Percentiles rank a stretch among this genome's conserved stretches.
Conservation (phyloP, 495 filamentous ascomycete species). For the Pseudomonodictys pantanalensis region DNA sequence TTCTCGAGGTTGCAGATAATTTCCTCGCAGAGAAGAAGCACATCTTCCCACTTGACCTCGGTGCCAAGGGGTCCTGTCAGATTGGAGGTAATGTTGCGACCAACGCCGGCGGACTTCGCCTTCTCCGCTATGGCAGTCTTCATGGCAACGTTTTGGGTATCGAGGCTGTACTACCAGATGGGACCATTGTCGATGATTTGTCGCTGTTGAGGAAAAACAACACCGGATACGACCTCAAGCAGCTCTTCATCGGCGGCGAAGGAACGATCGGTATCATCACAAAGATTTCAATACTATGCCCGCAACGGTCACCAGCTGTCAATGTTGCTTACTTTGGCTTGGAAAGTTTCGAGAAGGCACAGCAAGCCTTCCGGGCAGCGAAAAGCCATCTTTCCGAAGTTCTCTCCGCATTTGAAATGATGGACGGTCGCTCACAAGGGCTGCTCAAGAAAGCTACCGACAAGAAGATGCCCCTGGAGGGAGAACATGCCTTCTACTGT, state of each 20-base stretch:
- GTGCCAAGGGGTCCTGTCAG: slow-evolving; percentile 95
- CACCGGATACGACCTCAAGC: slow-evolving; percentile 96
- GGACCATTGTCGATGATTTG: slow-evolving; percentile 85
- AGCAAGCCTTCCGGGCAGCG: slow-evolving; percentile 76
- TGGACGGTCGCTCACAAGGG: slow-evolving; percentile 79
- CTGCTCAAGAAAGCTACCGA: slow-evolving; percentile 71
- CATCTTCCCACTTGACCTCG: slow-evolving; percentile 92
- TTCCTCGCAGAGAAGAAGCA: slow-evolving; percentile 74
- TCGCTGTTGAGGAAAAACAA: slow-evolving; percentile 93
- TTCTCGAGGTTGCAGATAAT: slow-evolving; percentile 82
- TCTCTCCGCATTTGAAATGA: slow-evolving; percentile 94
- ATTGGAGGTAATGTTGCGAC: slow-evolving; percentile 98
- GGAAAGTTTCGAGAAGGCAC: slow-evolving; percentile 71
- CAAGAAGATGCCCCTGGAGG: slow-evolving; percentile 76
- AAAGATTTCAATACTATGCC: slow-evolving; percentile 81
- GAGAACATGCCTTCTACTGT: slow-evolving; percentile 88
- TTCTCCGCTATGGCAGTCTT: slow-evolving; percentile 88
- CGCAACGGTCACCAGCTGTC: slow-evolving; percentile 55
- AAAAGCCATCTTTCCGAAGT: slow-evolving; percentile 91
- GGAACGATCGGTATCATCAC: slow-evolving; percentile 95
- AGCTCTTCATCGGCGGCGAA: slow-evolving; percentile 92
- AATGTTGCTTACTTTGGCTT: slow-evolving; percentile 39
- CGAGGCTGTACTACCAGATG: slow-evolving; percentile 89
- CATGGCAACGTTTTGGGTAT: slow-evolving; percentile 90
- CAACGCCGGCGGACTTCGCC: slow-evolving; percentile 86